A percentile compares a stretch with the other conserved stretches of the same genome.
These are phyloP conservation scores for Puccinia triticina DNA, from an alignment of 1,284 basidiomycete genomes.

Conservation along the genomic window DNA sequence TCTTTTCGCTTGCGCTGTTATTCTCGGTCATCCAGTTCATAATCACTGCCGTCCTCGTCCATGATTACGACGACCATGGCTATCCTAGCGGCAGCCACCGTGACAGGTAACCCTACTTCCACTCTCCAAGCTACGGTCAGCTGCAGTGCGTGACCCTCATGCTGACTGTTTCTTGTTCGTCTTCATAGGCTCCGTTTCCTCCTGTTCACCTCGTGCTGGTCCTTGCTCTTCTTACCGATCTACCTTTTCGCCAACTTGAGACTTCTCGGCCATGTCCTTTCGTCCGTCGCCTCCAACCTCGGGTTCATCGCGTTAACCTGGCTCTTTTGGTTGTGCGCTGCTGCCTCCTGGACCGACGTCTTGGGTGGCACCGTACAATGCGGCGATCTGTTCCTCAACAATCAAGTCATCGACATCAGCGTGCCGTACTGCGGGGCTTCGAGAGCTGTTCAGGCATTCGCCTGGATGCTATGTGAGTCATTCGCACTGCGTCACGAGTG, in stretches of 20 bases:
- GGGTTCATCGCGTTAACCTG: slow-evolving; percentile 35
- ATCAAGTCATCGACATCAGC: slow-evolving; percentile 18
- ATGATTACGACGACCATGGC: slow-evolving; percentile 34
- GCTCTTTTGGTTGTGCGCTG: slow-evolving; percentile 45
- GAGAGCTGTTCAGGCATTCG: slow-evolving; percentile 43
- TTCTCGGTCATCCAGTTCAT: slow-evolving; percentile 46
- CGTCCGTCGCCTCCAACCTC: slow-evolving; percentile 35
- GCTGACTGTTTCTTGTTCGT: not conserved
- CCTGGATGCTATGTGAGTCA: slow-evolving; percentile 49
- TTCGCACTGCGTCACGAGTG: not conserved
- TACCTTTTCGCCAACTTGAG: slow-evolving; percentile 30
- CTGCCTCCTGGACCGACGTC: slow-evolving; percentile 30
- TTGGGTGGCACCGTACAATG: slow-evolving; percentile 40
- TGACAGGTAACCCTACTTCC: slow-evolving; percentile 40
- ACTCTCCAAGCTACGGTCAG: not conserved
- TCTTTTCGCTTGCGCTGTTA: slow-evolving; percentile 3
- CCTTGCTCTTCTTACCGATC: slow-evolving; percentile 29
- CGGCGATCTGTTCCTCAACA: slow-evolving; percentile 33
- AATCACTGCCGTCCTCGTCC: slow-evolving; percentile 45
- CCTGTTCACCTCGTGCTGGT: slow-evolving; percentile 47
- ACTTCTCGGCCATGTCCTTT: not conserved
- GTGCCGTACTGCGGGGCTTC: slow-evolving; percentile 41
- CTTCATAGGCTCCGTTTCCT: slow-evolving; percentile 34
- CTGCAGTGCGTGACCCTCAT: not conserved
- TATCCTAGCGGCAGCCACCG: slow-evolving; percentile 28